A percentile compares a stretch with the other conserved stretches of the same genome.
Evolutionary conservation across 2,329 filamentous ascomycete species (phyloP).

Genomic region (Fusarium succisae): DNA sequence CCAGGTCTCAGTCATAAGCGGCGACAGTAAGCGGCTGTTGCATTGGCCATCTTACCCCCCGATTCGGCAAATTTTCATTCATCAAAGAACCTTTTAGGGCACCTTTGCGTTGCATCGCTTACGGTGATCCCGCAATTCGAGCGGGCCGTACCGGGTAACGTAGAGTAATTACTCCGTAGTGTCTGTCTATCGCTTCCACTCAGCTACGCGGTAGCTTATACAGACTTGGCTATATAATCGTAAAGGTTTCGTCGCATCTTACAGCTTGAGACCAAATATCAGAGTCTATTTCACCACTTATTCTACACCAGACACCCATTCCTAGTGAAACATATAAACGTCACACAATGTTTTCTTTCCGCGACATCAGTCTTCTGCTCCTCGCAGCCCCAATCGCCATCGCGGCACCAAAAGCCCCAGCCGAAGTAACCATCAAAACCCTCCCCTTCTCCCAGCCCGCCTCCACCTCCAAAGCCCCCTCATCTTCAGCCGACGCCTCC

Average conservation of each 20-base stretch:
- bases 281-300: not conserved
- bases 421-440: not conserved
- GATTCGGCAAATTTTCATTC: rapidly evolving
- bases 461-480: not conserved
- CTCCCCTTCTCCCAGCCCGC: not conserved
- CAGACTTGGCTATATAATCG: rapidly evolving
- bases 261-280: not conserved
- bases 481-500: not conserved
- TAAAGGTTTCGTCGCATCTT: rapidly evolving
- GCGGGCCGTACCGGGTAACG: not conserved
- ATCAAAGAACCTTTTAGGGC: rapidly evolving
- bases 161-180: not conserved
- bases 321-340: too few species aligned
- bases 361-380: not conserved
- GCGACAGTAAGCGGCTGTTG: not conserved
- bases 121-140: not conserved
- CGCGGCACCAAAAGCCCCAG: not conserved
- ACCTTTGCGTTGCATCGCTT: not conserved
- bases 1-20: not conserved
- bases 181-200: not conserved
- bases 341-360: not conserved
- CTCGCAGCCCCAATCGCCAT: not conserved
- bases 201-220: not conserved
- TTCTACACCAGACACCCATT: not conserved
- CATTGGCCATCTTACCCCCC: not conserved